Evolutionary conservation across 345 rosid genomes (phyloP).

Genomic region (Salix dunnii): DNA sequence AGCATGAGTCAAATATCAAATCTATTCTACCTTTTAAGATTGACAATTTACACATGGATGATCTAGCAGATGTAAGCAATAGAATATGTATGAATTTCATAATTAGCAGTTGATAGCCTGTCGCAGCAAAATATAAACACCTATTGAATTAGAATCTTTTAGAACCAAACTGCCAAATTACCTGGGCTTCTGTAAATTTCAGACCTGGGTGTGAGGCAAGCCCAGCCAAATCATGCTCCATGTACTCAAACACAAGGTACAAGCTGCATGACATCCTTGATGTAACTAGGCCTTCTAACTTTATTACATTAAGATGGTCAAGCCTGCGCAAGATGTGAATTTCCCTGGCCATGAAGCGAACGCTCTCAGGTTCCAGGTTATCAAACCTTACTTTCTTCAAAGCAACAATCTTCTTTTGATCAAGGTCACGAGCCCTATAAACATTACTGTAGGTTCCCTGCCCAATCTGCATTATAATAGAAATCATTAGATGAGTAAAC

Average conservation of each 20-base stretch:
- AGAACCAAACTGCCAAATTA: conserved; percentile 13
- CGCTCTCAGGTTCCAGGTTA: conserved; percentile 92
- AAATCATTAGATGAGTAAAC: conserved; percentile 14
- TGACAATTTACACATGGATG: not conserved
- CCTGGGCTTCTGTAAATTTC: conserved; percentile 93
- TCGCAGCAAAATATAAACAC: not conserved
- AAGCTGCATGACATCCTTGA: conserved; percentile 99
- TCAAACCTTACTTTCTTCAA: conserved; percentile 96
- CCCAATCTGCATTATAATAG: conserved; percentile 66
- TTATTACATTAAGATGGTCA: conserved; percentile 91
- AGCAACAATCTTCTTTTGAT: conserved; percentile 89
- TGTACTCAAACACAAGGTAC: conserved; percentile 96
- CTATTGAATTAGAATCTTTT: not conserved
- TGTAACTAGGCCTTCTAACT: conserved; percentile 94
- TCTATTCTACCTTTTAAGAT: not conserved
- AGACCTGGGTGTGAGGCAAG: conserved; percentile 86
- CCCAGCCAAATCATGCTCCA: conserved; percentile 99
- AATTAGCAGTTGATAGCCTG: not conserved
- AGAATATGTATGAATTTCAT: not conserved
- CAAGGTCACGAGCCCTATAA: conserved; percentile 92
- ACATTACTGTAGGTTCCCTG: conserved; percentile 98
- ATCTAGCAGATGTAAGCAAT: not conserved
- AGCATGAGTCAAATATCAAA: not conserved
- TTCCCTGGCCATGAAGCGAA: conserved; percentile 97
- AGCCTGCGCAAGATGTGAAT: conserved; percentile 89